These are phyloP conservation scores for Globisporangium alternatum DNA, from an alignment of 352 stramenopile genomes.

Conservation along the genomic window DNA sequence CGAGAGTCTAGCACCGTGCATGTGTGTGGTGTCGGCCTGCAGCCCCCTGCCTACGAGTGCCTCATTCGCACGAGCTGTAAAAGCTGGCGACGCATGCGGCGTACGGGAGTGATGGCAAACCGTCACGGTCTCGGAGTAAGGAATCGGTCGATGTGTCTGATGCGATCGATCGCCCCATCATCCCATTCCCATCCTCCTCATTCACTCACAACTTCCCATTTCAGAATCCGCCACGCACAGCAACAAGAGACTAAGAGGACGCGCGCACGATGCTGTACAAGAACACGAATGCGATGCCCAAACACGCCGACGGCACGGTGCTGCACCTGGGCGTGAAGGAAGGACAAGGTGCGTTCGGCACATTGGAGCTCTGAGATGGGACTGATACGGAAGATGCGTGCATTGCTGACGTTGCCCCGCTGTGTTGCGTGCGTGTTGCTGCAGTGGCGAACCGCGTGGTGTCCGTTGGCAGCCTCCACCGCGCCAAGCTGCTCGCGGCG, in stretches of 20 bases:
- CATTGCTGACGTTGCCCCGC: too few relatives aligned
- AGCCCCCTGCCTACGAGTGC: too few relatives aligned
- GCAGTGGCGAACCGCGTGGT: slow-evolving; percentile 46
- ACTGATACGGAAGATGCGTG: neutral
- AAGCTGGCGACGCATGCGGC: too few relatives aligned
- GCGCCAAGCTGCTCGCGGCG: slow-evolving; percentile 29
- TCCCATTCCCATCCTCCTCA: neutral
- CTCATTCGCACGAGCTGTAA: too few relatives aligned
- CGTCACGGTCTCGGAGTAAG: neutral
- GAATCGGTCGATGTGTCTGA: neutral
- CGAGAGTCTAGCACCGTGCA: too few relatives aligned
- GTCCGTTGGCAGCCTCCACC: slow-evolving; percentile 41
- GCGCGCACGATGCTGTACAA: slow-evolving; percentile 40
- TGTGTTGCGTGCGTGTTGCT: neutral
- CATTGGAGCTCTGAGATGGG: neutral
- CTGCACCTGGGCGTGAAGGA: slow-evolving; percentile 40
- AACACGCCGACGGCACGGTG: slow-evolving; percentile 36
- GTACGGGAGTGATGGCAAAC: too few relatives aligned
- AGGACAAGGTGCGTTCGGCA: slow-evolving; percentile 27
- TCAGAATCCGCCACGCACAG: neutral
- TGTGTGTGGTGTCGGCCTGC: too few relatives aligned
- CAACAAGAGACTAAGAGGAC: neutral
- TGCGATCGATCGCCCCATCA: neutral
- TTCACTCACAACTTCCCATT: neutral
- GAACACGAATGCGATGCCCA: slow-evolving; percentile 46